Evolutionary conservation across 2,329 filamentous ascomycete species (phyloP).

Genomic region (Pseudocercospora crystallina): DNA sequence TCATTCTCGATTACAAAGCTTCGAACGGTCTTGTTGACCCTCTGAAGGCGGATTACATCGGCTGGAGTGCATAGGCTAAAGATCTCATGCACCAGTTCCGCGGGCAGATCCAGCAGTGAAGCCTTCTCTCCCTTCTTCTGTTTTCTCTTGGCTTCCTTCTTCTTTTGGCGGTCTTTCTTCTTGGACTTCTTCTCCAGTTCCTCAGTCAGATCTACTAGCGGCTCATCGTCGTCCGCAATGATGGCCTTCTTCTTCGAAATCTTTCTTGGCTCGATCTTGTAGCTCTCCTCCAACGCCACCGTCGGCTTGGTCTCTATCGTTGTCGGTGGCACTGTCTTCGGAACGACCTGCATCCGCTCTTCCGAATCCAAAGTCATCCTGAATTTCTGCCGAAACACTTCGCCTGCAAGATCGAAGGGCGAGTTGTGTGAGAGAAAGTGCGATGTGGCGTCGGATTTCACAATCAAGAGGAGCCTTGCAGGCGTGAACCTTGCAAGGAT

Average conservation of each 20-base stretch:
- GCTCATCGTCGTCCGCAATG: slow-evolving; percentile 40
- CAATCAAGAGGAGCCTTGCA: no score
- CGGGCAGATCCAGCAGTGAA: slow-evolving; percentile 51
- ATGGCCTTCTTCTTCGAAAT: slow-evolving; percentile 11
- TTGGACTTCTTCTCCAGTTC: slow-evolving; percentile 53
- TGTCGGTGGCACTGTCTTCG: background rate
- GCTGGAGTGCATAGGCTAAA: slow-evolving; percentile 50
- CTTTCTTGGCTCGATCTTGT: slow-evolving; percentile 15
- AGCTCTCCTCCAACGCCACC: slow-evolving; percentile 5
- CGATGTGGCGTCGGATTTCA: no score
- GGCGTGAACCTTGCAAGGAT: no score
- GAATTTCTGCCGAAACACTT: no score
- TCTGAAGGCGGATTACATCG: slow-evolving; percentile 51
- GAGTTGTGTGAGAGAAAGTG: no score
- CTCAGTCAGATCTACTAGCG: slow-evolving; percentile 53
- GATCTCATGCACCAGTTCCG: slow-evolving; percentile 54
- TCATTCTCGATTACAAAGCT: slow-evolving; percentile 49
- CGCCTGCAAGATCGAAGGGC: no score
- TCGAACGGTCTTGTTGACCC: slow-evolving; percentile 44
- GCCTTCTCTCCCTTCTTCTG: slow-evolving; percentile 37
- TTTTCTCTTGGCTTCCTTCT: slow-evolving; percentile 35
- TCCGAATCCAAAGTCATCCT: no score
- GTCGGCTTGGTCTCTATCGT: background rate
- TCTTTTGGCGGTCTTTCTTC: slow-evolving; percentile 51
- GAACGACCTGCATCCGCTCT: background rate